Base-by-base conservation (phyloP, 148 eudicot species). In the Vaccinium darrowii region DNA sequence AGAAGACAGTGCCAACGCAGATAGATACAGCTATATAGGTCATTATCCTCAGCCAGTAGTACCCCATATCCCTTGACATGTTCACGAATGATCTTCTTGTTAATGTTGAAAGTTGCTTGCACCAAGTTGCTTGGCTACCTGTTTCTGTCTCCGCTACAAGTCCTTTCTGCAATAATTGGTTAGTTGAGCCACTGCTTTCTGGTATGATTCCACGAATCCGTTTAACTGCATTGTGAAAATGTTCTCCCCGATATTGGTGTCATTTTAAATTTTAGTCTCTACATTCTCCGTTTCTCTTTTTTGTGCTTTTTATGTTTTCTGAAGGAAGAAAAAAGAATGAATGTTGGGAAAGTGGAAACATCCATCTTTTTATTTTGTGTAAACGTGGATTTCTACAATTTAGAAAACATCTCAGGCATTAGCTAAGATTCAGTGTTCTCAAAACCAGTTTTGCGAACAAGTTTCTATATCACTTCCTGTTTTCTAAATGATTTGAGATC, bases 101-200 rank as follows among this genome's bases (percentile, higher is more conserved):
- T 84, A 96, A 63, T 27, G 92, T 92, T 15, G 86, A 58, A 43
- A 94, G 90, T 83, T 94, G 97, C 90, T 91, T 94, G 92, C 92
- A 91, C 94, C 94, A 94, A 57, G 91, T 89, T 10, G 99, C 95
- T 83, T 94, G 94, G 87, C 98, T 94, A 76, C 92, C 95, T 56
- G 65, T 87, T 18, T 58, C 87, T 80, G 78, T 60, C 25, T 87
- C 90, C 71, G 88, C 74, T 72, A 86, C 91, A 18, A 85, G 83
- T 52, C 89, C 95, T 83, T 86, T 84, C 98, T 93, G 92, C 92
- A 91, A 23, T 65, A 65, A 9, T 23, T 65, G 72, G 72, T 65
- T 65, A 65, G 72, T 65, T 65, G 33, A 65, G 72, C 72, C 30
- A 23, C 71, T n/a, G 13, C 30, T 1, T 63, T 63, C 30, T 63